Conservation (phyloP, 2,329 filamentous ascomycete species). For the Colletotrichum gloeosporioides region DNA sequence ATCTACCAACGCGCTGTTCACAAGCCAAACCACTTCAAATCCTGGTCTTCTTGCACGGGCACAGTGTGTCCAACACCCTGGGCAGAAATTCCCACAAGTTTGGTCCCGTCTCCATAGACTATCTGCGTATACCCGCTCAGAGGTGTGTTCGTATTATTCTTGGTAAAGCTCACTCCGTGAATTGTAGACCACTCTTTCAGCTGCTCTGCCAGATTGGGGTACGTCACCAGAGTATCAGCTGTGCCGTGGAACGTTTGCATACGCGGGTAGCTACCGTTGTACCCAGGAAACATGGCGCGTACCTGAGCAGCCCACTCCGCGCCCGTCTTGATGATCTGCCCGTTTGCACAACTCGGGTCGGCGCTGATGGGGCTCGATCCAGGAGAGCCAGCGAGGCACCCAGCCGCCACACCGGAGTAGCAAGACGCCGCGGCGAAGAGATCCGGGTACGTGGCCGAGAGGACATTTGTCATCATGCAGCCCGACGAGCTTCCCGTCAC, state of each 20-base stretch:
- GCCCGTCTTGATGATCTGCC: constrained; percentile 40
- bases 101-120: constrained; percentile 37
- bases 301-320: constrained; percentile 49
- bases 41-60: constrained; percentile 26
- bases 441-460: constrained; percentile 38
- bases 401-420: constrained; percentile 37
- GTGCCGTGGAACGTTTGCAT: constrained; percentile 37
- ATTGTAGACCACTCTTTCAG: constrained; percentile 27
- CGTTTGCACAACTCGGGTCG: constrained; percentile 44
- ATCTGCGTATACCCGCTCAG: constrained; percentile 33
- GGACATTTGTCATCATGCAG: constrained; percentile 41
- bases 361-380: constrained; percentile 26
- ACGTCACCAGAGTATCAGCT: constrained; percentile 40
- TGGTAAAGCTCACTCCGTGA: constrained; percentile 24
- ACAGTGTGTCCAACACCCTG: constrained; percentile 35
- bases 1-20: background rate
- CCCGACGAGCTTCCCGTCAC: constrained; percentile 44
- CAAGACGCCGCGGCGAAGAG: constrained; percentile 36
- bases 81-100: constrained; percentile 33
- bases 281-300: constrained; percentile 35
- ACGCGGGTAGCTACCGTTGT: constrained; percentile 33
- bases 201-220: constrained; percentile 22
- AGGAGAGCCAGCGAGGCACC: constrained; percentile 30
- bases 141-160: constrained; percentile 30
- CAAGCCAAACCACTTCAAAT: constrained; percentile 25